phyloP scores from a whole-genome alignment of 768 basidiomycete genomes.

The Dendrothele bispora region DNA sequence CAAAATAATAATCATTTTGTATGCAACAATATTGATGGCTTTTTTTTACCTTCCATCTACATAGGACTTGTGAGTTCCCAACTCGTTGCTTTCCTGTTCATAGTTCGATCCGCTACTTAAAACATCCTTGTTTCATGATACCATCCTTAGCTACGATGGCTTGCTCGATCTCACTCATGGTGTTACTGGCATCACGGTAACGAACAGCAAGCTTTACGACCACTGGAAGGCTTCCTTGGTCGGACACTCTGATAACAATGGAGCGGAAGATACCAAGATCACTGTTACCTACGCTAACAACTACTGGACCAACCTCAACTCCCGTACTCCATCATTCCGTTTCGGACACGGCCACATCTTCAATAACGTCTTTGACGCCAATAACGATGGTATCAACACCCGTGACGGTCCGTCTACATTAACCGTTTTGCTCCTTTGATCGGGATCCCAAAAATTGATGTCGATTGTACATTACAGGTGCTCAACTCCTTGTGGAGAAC shows the following conservation, averaged over 20 bases:
- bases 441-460: too few relatives aligned
- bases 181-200: conserved; percentile 37
- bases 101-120: neutral
- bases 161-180: conserved; percentile 46
- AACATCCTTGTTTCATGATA: neutral
- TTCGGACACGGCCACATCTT: conserved; percentile 46
- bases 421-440: too few relatives aligned
- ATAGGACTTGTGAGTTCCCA: conserved; percentile 27
- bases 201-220: conserved; percentile 32
- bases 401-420: conserved; percentile 28
- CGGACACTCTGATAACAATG: conserved; percentile 42
- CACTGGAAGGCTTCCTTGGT: conserved; percentile 47
- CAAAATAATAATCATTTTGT: neutral
- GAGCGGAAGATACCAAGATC: conserved; percentile 32
- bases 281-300: conserved; percentile 44
- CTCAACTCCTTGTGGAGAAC: conserved; percentile 46
- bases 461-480: conserved; percentile 23
- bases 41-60: neutral
- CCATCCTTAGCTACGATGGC: conserved; percentile 40
- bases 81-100: neutral
- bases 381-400: conserved; percentile 43
- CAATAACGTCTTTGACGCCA: conserved; percentile 42
- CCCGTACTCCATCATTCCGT: conserved; percentile 44
- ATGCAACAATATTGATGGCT: neutral
- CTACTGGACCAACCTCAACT: conserved; percentile 38